A percentile compares a stretch with the other conserved stretches of the same genome.
phyloP scores from a whole-genome alignment of 495 filamentous ascomycete genomes.

The Podospora comata region DNA sequence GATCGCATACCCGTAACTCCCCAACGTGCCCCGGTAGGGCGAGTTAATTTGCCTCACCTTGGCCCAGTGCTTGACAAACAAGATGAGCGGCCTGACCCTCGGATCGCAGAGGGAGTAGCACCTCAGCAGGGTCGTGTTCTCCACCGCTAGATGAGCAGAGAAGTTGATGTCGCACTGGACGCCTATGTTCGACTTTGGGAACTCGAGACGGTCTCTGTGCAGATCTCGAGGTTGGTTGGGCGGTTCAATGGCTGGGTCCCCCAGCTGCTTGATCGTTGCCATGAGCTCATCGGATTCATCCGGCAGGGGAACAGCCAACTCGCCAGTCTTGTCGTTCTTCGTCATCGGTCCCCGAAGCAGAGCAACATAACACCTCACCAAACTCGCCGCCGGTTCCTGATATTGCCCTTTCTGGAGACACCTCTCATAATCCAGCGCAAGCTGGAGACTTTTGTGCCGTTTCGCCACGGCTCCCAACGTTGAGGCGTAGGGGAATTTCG shows the following conservation, averaged over 20 bases:
- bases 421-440: constrained; percentile 46
- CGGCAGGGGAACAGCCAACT: constrained; percentile 30
- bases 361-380: constrained; percentile 42
- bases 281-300: constrained; percentile 24
- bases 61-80: constrained; percentile 84
- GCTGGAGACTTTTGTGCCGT: constrained; percentile 47
- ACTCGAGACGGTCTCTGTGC: constrained; percentile 60
- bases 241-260: constrained; percentile 40
- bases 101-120: constrained; percentile 74
- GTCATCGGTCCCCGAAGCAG: constrained; percentile 26
- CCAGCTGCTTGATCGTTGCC: constrained; percentile 35
- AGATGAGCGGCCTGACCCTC: constrained; percentile 67
- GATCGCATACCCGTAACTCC: constrained; percentile 83
- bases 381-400: constrained; percentile 23
- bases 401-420: constrained; percentile 45
- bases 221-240: constrained; percentile 50
- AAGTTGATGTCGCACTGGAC: constrained; percentile 86
- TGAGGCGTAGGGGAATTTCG: background rate
- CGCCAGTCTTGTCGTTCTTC: constrained; percentile 10
- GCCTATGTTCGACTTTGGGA: constrained; percentile 64
- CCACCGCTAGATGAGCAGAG: constrained; percentile 68
- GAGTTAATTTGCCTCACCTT: constrained; percentile 75
- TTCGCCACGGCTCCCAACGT: constrained; percentile 35
- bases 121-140: constrained; percentile 73
- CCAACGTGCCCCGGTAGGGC: constrained; percentile 76